Base-by-base conservation (phyloP, 1,139 yeast species). In the Hanseniaspora uvarum region DNA sequence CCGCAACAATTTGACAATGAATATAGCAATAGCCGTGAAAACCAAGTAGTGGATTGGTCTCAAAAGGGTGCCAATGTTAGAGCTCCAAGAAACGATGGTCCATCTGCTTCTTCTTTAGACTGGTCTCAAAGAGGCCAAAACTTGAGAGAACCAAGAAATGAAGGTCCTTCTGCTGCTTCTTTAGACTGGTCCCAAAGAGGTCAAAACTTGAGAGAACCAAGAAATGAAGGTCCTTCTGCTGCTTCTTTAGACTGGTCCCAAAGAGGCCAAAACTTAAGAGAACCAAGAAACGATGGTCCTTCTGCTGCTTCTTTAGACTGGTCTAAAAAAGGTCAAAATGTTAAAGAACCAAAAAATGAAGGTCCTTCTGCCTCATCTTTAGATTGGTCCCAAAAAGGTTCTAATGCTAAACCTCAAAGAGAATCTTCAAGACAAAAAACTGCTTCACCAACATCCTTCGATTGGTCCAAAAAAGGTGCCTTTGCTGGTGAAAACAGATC, bases 361-460 rank as follows among this genome's bases (percentile, higher is more conserved):
- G 66, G 66, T 58, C 70, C 69, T 55, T 79, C 46, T 18, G 34
- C 46, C 30, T 8, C 46, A 11, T 44, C 46, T 33, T 67, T 79
- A 40, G 83, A 76, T 63, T 76, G 79, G 79, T 70, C 74, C 21
- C 79, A 80, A 33, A 74, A 83, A 71, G 62, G 66, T 65, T 28
- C 76, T 69, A 38, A 79, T 69, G 62, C 6, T 7, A n/a, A 12
- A 67, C 72, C 67, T 57, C 68, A 59, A 62, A 65, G 60, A 68
- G 73, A 66, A 56, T 63, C 26, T 14, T 24, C 67, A 57, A 63
- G 60, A 59, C 65, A 61, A 50, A 63, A 67, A 57, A 66, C 65
- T 58, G 70, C 69, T 54, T 79, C 46, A 3, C 46, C 46, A 28
- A 19, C 46, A 16, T 44, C 46, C 4, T 68, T 79, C 43, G 83